Evolutionary conservation across 2,329 filamentous ascomycete genomes (phyloP).

Genomic region (Cordyceps sp.): DNA sequence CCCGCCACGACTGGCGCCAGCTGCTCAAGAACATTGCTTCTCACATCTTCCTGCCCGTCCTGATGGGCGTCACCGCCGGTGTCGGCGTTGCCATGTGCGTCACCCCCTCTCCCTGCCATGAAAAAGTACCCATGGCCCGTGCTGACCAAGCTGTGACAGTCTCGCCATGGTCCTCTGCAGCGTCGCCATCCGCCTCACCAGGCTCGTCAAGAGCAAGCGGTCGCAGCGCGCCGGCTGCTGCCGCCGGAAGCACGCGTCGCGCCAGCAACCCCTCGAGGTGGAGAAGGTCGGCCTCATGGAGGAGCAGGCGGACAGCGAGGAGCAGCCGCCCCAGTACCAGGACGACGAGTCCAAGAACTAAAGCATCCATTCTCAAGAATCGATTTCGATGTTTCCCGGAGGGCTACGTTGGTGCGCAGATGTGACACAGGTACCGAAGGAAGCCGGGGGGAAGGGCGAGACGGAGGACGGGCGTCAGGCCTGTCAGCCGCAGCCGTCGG

Average conservation of each 20-base stretch:
- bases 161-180: conserved; percentile 51
- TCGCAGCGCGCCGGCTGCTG: conserved; percentile 3
- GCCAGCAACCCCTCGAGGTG: conserved; percentile 12
- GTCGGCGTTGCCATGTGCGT: conserved; percentile 47
- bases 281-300: conserved; percentile 36
- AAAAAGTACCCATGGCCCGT: too few relatives aligned
- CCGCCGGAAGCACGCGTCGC: conserved; percentile 1
- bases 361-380: too few relatives aligned
- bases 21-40: conserved; percentile 38
- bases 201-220: conserved; percentile 20
- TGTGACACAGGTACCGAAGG: too few relatives aligned
- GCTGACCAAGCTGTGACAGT: conserved; percentile 17
- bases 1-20: conserved; percentile 20
- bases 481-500: too few relatives aligned
- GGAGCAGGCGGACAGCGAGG: conserved; percentile 10
- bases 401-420: too few relatives aligned
- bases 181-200: conserved; percentile 41
- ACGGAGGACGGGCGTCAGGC: too few relatives aligned
- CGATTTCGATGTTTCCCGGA: too few relatives aligned
- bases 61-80: conserved; percentile 53
- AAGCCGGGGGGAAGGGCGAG: too few relatives aligned
- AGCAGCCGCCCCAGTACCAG: conserved; percentile 12
- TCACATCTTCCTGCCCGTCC: conserved; percentile 49
- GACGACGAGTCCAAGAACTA: conserved; percentile 10
- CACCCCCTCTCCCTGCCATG: neutral